A percentile compares a stretch with the other conserved stretches of the same genome.
phyloP scores from a whole-genome alignment of 78 protist genomes.

The Trichosphaerium sp. region DNA sequence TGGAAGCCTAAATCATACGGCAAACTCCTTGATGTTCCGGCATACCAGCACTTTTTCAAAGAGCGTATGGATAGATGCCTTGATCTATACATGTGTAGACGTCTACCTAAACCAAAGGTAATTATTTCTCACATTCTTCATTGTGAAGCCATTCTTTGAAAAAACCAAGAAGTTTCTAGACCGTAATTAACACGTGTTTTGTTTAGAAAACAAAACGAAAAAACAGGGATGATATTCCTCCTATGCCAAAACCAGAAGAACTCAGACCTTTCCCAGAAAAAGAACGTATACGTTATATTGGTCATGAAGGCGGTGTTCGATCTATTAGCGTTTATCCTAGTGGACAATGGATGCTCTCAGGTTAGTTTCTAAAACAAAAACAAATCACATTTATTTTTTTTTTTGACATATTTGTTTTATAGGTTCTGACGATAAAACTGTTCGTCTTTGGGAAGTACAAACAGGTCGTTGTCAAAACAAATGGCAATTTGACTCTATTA shows the following conservation, averaged over 20 bases:
- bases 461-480: slow-evolving; percentile 66
- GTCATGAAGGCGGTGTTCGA: slow-evolving; percentile 51
- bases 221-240: no score
- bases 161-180: slow-evolving; percentile 18
- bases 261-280: slow-evolving; percentile 91
- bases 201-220: no score
- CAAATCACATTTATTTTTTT: not conserved
- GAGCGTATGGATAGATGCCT: slow-evolving; percentile 93
- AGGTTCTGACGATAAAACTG: slow-evolving; percentile 68
- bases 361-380: slow-evolving; percentile 1
- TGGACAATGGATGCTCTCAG: slow-evolving; percentile 80
- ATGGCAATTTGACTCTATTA: slow-evolving; percentile 15
- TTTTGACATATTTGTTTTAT: not conserved
- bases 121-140: no score
- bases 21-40: slow-evolving; percentile 77
- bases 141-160: slow-evolving; percentile 2
- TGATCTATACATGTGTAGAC: slow-evolving; percentile 88
- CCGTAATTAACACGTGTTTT: no score
- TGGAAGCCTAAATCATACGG: slow-evolving; percentile 59
- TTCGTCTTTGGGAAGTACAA: slow-evolving; percentile 76
- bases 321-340: slow-evolving; percentile 57
- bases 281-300: slow-evolving; percentile 16
- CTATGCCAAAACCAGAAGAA: slow-evolving; percentile 81
- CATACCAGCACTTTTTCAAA: slow-evolving; percentile 37
- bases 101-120: slow-evolving; percentile 10